Percentiles rank a stretch among this genome's conserved stretches.
phyloP scores from a whole-genome alignment of 2,329 filamentous ascomycete species.

The Aspergillus intermedius region DNA sequence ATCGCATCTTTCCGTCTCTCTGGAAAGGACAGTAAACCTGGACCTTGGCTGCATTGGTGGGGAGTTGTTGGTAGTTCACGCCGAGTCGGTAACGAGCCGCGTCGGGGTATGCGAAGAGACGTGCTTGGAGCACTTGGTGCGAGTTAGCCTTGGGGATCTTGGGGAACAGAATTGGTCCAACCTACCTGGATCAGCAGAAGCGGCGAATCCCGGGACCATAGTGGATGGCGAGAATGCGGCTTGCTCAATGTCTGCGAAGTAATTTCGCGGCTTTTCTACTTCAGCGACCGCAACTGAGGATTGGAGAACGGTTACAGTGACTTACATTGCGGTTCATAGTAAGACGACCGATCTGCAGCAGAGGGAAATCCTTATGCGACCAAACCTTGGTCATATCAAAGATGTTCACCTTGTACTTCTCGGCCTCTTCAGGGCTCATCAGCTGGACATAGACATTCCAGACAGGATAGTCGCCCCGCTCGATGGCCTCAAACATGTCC shows the following conservation, averaged over 20 bases:
- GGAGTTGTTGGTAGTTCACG: conserved; percentile 38
- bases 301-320: neutral
- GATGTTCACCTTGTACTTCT: conserved; percentile 76
- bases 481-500: conserved; percentile 66
- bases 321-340: conserved; percentile 66
- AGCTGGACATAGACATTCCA: conserved; percentile 76
- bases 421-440: conserved; percentile 60
- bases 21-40: conserved; percentile 49
- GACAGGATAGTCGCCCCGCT: conserved; percentile 60
- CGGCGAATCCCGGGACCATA: conserved; percentile 58
- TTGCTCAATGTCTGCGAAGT: conserved; percentile 62
- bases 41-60: conserved; percentile 31
- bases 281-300: neutral
- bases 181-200: conserved; percentile 53
- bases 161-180: no score
- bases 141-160: conserved; percentile 9
- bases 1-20: conserved; percentile 32
- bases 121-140: conserved; percentile 48
- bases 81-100: conserved; percentile 38
- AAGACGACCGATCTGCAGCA: conserved; percentile 69
- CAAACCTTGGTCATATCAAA: conserved; percentile 78
- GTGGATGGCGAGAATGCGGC: conserved; percentile 60
- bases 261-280: conserved; percentile 44
- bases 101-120: conserved; percentile 57
- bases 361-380: conserved; percentile 67